Conservation (phyloP, 495 filamentous ascomycete species). For the Penicilliopsis zonata region DNA sequence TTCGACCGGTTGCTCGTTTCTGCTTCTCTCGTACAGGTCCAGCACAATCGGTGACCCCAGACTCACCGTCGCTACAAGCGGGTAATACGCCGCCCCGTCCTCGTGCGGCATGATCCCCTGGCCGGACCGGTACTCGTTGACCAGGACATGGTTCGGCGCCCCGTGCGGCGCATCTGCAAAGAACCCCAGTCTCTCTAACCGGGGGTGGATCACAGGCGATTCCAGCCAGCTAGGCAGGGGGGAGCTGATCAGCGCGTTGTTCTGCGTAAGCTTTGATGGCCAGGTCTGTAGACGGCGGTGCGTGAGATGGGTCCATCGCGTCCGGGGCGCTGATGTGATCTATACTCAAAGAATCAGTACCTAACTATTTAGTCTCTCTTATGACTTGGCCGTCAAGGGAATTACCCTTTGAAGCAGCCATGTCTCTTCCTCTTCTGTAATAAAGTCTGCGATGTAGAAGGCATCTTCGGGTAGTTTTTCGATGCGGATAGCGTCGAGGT, state of each 20-base stretch:
- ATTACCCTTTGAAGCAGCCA: conserved; percentile 56
- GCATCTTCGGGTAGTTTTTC: conserved; percentile 47
- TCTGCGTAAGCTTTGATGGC: conserved; percentile 63
- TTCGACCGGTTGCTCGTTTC: conserved; percentile 25
- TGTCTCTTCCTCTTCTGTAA: conserved; percentile 63
- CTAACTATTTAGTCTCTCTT: background rate
- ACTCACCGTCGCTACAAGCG: conserved; percentile 82
- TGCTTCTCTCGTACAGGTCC: conserved; percentile 63
- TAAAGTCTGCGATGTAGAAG: conserved; percentile 86
- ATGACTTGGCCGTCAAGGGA: conserved; percentile 2
- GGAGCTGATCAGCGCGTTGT: conserved; percentile 61
- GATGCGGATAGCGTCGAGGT: conserved; percentile 40
- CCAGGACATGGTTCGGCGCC: conserved; percentile 77
- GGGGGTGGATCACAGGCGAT: conserved; percentile 50
- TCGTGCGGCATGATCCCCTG: conserved; percentile 97
- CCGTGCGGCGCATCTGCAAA: conserved; percentile 63
- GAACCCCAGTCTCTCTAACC: conserved; percentile 46
- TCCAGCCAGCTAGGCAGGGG: conserved; percentile 69
- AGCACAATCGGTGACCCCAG: conserved; percentile 67
- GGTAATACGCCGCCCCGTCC: conserved; percentile 78
- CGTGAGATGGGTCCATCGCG: conserved; percentile 73
- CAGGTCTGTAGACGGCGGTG: conserved; percentile 85
- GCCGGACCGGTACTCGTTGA: conserved; percentile 83
- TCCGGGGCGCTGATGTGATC: conserved; percentile 48
- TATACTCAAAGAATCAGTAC: conserved; percentile 5